Conservation (phyloP, 176 grass and related monocot species). For the Pontederia paniculata region DNA sequence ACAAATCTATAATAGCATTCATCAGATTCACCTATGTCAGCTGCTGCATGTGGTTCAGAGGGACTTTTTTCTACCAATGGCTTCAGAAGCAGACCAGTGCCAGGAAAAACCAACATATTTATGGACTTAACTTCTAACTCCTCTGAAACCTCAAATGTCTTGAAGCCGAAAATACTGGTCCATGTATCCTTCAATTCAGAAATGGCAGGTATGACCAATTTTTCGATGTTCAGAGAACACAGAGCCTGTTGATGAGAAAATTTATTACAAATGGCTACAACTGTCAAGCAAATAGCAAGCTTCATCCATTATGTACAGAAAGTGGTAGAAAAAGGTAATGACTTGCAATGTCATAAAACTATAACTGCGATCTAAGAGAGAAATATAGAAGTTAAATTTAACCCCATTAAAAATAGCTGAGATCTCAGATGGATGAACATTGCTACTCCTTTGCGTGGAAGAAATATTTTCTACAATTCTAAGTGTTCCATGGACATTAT, state of each 20-base stretch:
- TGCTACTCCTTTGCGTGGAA: no score
- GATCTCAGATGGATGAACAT: no score
- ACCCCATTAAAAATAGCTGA: no score
- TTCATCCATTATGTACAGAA: not conserved
- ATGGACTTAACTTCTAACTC: conserved; percentile 62
- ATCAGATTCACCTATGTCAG: conserved; percentile 38
- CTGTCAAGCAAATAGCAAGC: not conserved
- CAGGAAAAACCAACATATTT: conserved; percentile 87
- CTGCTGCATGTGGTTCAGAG: conserved; percentile 15
- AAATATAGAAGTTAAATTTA: no score
- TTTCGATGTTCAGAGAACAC: conserved; percentile 76
- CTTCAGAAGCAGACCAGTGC: conserved; percentile 88
- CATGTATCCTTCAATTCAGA: conserved; percentile 81
- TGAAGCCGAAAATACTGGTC: conserved; percentile 80
- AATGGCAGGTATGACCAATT: conserved; percentile 89
- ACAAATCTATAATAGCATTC: conserved; percentile 14
- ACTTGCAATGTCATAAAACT: no score
- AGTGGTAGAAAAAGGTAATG: no score
- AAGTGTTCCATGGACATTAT: no score
- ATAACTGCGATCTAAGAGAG: no score
- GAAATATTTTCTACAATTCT: no score
- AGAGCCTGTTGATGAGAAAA: conserved; percentile 52
- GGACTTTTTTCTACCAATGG: conserved; percentile 41
- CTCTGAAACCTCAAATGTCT: conserved; percentile 49
- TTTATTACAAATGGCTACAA: conserved; percentile 21